Evolutionary conservation across 2,329 filamentous ascomycete genomes (phyloP).

Genomic region (Fusarium compactum): DNA sequence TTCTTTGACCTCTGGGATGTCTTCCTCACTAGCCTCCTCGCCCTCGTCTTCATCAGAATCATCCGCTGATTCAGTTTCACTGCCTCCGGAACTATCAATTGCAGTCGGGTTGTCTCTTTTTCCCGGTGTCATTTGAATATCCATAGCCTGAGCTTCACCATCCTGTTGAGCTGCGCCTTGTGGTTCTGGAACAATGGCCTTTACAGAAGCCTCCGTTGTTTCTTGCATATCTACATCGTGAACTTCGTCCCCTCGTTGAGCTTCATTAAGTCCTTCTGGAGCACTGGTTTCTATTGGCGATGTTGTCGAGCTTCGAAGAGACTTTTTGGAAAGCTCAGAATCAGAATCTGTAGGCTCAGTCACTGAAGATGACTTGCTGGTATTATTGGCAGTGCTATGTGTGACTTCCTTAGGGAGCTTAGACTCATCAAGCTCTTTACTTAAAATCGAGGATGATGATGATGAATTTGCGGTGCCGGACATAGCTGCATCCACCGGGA

Average conservation of each 20-base stretch:
- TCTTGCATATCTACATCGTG: constrained; percentile 11
- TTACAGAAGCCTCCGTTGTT: background rate
- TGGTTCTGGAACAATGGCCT: background rate
- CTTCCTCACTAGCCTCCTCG: background rate
- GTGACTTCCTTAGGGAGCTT: background rate
- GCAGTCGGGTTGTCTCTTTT: background rate
- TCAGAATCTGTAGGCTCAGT: constrained; percentile 3
- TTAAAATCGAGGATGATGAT: constrained; percentile 38
- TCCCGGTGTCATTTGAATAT: background rate
- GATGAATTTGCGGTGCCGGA: constrained; percentile 26
- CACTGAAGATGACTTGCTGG: background rate
- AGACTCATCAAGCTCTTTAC: constrained; percentile 24
- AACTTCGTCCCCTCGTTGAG: background rate
- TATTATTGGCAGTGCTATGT: background rate
- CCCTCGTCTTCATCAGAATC: background rate
- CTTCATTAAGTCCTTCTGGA: background rate
- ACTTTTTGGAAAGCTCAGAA: constrained; percentile 4
- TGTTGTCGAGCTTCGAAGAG: background rate
- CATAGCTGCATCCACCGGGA: background rate
- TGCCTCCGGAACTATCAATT: background rate
- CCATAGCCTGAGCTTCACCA: background rate
- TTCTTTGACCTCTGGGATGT: background rate
- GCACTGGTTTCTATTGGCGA: background rate
- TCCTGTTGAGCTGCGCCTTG: background rate
- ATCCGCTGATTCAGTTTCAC: constrained; percentile 1